Evolutionary conservation across 2,329 filamentous ascomycete species (phyloP), one percentile per base, ranked within the genome.

Genomic region (Gyromitra esculenta): DNA sequence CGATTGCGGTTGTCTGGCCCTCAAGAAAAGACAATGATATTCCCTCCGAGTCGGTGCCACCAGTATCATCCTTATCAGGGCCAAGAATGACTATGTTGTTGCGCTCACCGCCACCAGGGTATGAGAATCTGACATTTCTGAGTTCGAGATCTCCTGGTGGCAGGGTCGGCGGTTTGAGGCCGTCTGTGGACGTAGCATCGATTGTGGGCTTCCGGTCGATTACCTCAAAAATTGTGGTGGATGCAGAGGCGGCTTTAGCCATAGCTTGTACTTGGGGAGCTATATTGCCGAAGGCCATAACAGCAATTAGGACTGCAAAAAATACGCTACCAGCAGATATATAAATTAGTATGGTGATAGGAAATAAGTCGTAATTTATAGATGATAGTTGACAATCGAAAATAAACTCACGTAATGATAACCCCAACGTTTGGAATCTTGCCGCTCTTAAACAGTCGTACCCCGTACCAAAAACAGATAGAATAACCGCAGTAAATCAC

Each of bases 1-100:
- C 91, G 18, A 94, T 90, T 1, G 91, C 91, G 0, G 91, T 92
- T 1, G 90, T 87, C 80, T 91, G 91, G 21, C 90, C 90, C 6
- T 88, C 86, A 75, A 88, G 85, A 71, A 93, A 88, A 0, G 82
- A 84, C 7, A 92, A 87, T 86, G 1, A 92, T 82, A 1, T 86
- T 83, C 79, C 91, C 86, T 0, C 92, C 87, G 74, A 90, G 86
- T 0, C 89, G 88, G 11, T 84, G 0, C 83, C 83, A 70, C 84
- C 84, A 4, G 83, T 82, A 6, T 81, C 81, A 9, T 65, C 50
- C 35, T 39, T 41, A 50, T 25, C 13, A 21, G 65, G 59, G 13
- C 81, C 79, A 43, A 85, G 83, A 4, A 74, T 76, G 31, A 83
- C 50, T 5, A 77, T 37, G 18, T 78, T 84, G 75, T 79, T 84